Base-by-base conservation (phyloP, 352 stramenopile genomes). In the Phytophthora litchii region DNA sequence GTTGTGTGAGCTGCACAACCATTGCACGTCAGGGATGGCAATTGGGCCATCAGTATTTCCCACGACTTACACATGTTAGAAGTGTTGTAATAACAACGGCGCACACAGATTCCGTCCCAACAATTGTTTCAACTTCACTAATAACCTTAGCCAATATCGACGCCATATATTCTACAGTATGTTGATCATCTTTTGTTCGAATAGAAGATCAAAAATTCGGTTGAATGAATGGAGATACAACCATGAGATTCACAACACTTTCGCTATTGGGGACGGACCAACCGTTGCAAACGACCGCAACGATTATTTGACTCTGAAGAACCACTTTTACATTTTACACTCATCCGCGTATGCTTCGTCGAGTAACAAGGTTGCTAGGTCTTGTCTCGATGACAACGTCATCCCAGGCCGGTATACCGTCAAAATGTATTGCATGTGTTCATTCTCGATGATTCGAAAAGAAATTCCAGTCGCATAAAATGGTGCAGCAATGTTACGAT, bases 241-340 rank as follows among this genome's bases (percentile, higher is more conserved):
- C n/a, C n/a, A n/a, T n/a, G n/a, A n/a, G n/a, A 40, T 66, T 60
- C 1, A 60, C 47, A 16, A 66, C 31, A 20, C 58, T 66, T 27
- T 66, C 20, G 17, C 35, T 66, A 49, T 60, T 66, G 4, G 49
- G 49, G 37, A 60, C 56, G 7, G 48, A 41, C 49, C 58, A 60
- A 9, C 58, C 48, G 20, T 60, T 43, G 6, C 48, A 54, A 3
- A 67, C 50, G 10, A 67, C 19, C 12, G 25, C 41, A 12, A 60
- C 47, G 38, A 46, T 29, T n/a, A 11, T 23, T n/a, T 55, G 5
- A 0, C 20, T 23, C 7, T 45, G 8, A 2, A 54, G 14, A 2
- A 45, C 47, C 14, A 44, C 34, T n/a, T 45, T 35, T 8, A 46
- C 21, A 4, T 40, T 55, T 6, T 45, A 13, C 35, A 27, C 34